Conservation (phyloP, 257 asterid species). For the Prunella vulgaris region DNA sequence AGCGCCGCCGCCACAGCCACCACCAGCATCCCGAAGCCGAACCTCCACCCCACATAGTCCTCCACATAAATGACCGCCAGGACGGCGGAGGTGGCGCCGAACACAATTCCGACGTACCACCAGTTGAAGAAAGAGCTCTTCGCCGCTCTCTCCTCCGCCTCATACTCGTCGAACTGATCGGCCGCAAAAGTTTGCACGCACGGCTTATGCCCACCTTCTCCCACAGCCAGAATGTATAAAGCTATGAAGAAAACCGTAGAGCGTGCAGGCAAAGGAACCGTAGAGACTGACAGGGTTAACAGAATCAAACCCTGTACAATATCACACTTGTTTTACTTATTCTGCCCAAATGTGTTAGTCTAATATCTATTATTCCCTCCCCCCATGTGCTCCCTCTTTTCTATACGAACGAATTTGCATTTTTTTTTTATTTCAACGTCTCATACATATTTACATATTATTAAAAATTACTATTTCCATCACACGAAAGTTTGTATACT, state of each 20-base stretch:
- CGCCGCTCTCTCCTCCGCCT: slow-evolving; percentile 31
- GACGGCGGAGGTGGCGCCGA: slow-evolving; percentile 39
- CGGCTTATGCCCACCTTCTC: slow-evolving; percentile 66
- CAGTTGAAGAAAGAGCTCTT: slow-evolving; percentile 54
- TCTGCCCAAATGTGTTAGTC: too few species aligned
- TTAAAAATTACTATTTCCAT: too few species aligned
- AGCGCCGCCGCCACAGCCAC: slow-evolving; percentile 35
- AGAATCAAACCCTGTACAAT: slow-evolving; percentile 30
- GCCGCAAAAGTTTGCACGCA: slow-evolving; percentile 55
- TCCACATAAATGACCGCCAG: slow-evolving; percentile 45
- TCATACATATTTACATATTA: too few species aligned
- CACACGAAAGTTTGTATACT: too few species aligned
- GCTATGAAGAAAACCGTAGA: slow-evolving; percentile 34
- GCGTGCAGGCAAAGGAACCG: slow-evolving; percentile 5
- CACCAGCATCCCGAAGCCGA: slow-evolving; percentile 40
- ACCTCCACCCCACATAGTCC: slow-evolving; percentile 39
- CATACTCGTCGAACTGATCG: slow-evolving; percentile 45
- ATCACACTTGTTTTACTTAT: too few species aligned
- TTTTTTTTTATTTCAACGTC: too few species aligned
- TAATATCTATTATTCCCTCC: too few species aligned
- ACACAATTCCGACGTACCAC: slow-evolving; percentile 54
- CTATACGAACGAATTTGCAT: too few species aligned
- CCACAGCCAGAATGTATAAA: slow-evolving; percentile 36
- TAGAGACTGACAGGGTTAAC: slow-evolving; percentile 29
- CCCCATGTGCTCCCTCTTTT: too few species aligned